Conservation (phyloP, 306 rosid genomes). For the Dryas alaskensis region DNA sequence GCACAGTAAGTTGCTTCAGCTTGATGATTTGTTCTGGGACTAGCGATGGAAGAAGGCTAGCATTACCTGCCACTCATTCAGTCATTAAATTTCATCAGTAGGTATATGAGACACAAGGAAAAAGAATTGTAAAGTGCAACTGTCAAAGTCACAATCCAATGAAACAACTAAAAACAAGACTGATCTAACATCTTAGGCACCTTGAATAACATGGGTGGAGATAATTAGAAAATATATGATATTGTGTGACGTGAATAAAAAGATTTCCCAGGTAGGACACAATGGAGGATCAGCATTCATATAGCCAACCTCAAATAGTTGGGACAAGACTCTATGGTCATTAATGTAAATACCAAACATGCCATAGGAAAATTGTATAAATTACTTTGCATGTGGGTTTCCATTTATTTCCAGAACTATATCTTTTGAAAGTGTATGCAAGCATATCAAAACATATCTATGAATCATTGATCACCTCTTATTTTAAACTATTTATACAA, state of each 20-base stretch:
- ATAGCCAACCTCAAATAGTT: too few relatives aligned
- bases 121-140: neutral
- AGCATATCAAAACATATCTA: neutral
- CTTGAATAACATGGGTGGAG: neutral
- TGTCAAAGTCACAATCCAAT: neutral
- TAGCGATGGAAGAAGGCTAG: constrained; percentile 22
- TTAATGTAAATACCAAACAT: too few relatives aligned
- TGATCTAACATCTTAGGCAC: neutral
- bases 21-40: constrained; percentile 18
- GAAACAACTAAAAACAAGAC: neutral
- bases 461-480: neutral
- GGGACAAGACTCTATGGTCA: too few relatives aligned
- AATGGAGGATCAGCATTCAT: too few relatives aligned
- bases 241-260: neutral
- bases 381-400: too few relatives aligned
- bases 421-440: neutral
- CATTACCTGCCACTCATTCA: constrained; percentile 15
- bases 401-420: too few relatives aligned
- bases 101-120: neutral
- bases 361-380: too few relatives aligned
- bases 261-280: too few relatives aligned
- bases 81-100: neutral
- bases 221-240: neutral
- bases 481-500: neutral
- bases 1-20: constrained; percentile 29